Evolutionary conservation across 176 grass and related monocot species (phyloP), one percentile per base, ranked within the genome.

Genomic region (Chrysopogon serrulatus): DNA sequence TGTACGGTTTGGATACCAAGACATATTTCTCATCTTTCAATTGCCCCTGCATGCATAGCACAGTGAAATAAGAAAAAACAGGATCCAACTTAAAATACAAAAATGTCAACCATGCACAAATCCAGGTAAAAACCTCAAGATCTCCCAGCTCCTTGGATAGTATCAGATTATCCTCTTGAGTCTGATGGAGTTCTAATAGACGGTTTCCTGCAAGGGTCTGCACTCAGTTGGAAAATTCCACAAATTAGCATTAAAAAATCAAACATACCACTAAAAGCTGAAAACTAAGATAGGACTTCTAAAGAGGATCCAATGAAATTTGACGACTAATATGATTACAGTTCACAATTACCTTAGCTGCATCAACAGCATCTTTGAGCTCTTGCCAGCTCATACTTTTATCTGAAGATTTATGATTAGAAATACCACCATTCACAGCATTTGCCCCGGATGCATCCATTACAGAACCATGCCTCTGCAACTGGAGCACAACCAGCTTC

Each of bases 81-180:
- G 42, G 41, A 86, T 82, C 65, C 49, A 84, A 60, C 24, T 82
- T 78, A 23, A 78, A 53, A 41, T 82, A 35, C 6, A 65, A 64
- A 80, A 61, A 31, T 63, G 59, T 31, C 47, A 86, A 39, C 21
- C 32, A 18, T 86, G 23, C 53, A 60, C 41, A 84, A 84, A 69
- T 42, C 28, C 73, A 65, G 71, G 83, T 80, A 76, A 68, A 35
- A 86, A 95, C 96, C 88, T 98, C 91, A 90, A 98, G 87, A 87
- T 98, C 92, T 87, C 93, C 96, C 81, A 98, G 84, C 75, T 95
- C 87, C 83, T 82, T 95, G 27, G 93, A 95, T 64, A 98, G 82
- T 76, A 93, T 95, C 44, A 95, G 67, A 87, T 95, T 93, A 86
- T 95, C 91, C 85, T 95, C 96, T 91, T 95, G 96, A 68, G 96